A percentile compares a stretch with the other conserved stretches of the same genome.
phyloP scores from a whole-genome alignment of 2,329 filamentous ascomycete species.

The Penicillium sp. region DNA sequence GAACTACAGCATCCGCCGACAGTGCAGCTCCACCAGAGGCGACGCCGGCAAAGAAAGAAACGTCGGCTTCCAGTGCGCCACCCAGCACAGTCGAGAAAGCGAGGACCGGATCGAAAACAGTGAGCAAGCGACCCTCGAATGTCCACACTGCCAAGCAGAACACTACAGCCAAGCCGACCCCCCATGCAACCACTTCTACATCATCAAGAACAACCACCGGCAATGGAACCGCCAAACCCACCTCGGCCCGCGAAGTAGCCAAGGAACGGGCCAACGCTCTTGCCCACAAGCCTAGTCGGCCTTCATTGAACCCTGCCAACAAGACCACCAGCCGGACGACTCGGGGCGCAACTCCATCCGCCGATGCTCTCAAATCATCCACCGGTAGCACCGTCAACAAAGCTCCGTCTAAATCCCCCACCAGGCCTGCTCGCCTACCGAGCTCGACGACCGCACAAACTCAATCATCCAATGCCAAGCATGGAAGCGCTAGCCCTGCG shows the following conservation, averaged over 20 bases:
- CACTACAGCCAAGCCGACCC: conserved; percentile 25
- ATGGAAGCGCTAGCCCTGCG: conserved; percentile 27
- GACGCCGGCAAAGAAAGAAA: conserved; percentile 26
- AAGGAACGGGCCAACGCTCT: conserved; percentile 35
- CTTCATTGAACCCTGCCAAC: conserved; percentile 35
- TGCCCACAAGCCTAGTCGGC: conserved; percentile 38
- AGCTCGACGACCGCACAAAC: conserved; percentile 47
- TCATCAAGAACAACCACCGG: conserved; percentile 28
- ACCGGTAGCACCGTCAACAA: conserved; percentile 31
- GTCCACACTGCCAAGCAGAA: conserved; percentile 35
- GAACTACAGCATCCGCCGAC: conserved; percentile 14
- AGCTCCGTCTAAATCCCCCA: conserved; percentile 45
- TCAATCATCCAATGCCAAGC: conserved; percentile 45
- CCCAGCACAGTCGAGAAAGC: conserved; percentile 23
- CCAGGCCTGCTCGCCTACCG: conserved; percentile 45
- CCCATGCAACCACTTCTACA: conserved; percentile 26
- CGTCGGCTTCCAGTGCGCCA: conserved; percentile 13
- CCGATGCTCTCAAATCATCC: conserved; percentile 33
- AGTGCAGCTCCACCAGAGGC: conserved; percentile 15
- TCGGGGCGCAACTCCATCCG: conserved; percentile 37
- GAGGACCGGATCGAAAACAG: conserved; percentile 27
- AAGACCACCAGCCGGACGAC: conserved; percentile 34
- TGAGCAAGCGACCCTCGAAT: conserved; percentile 40
- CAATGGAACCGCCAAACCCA: conserved; percentile 24
- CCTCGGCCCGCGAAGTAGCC: conserved; percentile 37